Base-by-base conservation (phyloP, 2,329 filamentous ascomycete genomes). In the Pseudopithomyces chartarum region DNA sequence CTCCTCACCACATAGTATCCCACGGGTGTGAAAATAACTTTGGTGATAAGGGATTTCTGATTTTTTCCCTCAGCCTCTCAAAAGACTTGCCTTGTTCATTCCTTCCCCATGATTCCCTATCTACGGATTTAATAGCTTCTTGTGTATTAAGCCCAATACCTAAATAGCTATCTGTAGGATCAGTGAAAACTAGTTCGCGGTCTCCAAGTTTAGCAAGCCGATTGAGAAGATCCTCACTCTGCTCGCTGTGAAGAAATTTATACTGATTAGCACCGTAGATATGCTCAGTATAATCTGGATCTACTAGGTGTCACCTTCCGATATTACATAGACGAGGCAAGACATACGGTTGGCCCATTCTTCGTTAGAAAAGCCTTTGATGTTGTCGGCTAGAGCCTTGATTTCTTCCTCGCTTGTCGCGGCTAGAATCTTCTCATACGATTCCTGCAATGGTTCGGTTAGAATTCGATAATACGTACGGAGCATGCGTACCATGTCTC, bases 151-250 rank as follows among this genome's bases (percentile, higher is more conserved):
- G 34, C 20, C 46, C 46, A 10, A 49, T 39, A 10, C 46, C 46
- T n/a, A 49, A 20, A 29, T 49, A 17, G 20, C 2, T 1, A 49
- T 49, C 46, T 29, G 46, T 39, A 26, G 46, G 46, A 39, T 49
- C 46, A 49, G 46, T 33, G 19, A 49, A 49, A 33, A 49, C 46
- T 2, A 49, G 46, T 39, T 49, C 46, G 17, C 46, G 46, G 46
- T 47, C 43, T 11, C 43, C 43, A 6, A 45, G 43, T 15, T 45
- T 32, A 11, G 43, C 43, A 26, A 45, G 12, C 43, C 26, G 10
- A 17, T 32, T 45, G 10, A 45, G 32, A 15, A 45, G 43, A 32
- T 45, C 43, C 17, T 45, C 43, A 23, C 43, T 45, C 17, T 45
- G 23, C 15, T 29, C 26, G 43, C 43, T 33, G 23, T 45, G 11